Evolutionary conservation across 2,329 filamentous ascomycete genomes (phyloP), one percentile per base, ranked within the genome.

Genomic region (Pyrenochaeta sp.): DNA sequence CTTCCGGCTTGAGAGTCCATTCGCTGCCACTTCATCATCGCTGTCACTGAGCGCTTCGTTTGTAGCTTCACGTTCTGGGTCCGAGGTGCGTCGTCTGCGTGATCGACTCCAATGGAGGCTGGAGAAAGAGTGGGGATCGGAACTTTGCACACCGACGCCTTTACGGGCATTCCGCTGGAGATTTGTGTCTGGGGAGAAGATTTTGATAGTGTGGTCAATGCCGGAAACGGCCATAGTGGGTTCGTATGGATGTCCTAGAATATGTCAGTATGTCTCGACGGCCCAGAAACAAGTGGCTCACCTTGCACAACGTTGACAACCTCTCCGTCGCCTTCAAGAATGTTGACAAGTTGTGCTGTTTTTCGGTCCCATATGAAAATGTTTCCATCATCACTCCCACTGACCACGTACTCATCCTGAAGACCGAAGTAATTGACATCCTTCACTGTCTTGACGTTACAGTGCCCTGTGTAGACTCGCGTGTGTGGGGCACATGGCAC

Each of bases 301-400:
- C 81, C 82, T 76, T 86, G 82, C 10, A 86, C 74, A 11, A 88
- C 85, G 56, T 88, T 88, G 43, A 87, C 85, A n/a, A 86, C 82
- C 51, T 88, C 85, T 17, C 81, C 81, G 61, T 88, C 85, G 1
- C 82, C 85, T 62, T 85, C 79, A 6, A 87, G 73, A 11, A 88
- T 84, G 58, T 86, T 86, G 35, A 87, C 74, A 35, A 88, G 69
- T 42, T 82, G 73, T 13, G 75, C 72, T 4, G 82, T 84, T 57
- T 84, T 83, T 41, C 80, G 78, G 55, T 88, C 83, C 85, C 84
- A 87, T 38, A 88, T 86, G 65, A 88, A 88, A 17, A 88, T 61
- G 60, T 87, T 80, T 1, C 85, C 85, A 36, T 80, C 83, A 57
- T 88, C 85, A 46, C 81, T 84, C 5, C 85, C 85, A 43, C 81